Evolutionary conservation across 2,329 filamentous ascomycete species (phyloP), one percentile per base, ranked within the genome.

Genomic region (Tympanopsis confertula): DNA sequence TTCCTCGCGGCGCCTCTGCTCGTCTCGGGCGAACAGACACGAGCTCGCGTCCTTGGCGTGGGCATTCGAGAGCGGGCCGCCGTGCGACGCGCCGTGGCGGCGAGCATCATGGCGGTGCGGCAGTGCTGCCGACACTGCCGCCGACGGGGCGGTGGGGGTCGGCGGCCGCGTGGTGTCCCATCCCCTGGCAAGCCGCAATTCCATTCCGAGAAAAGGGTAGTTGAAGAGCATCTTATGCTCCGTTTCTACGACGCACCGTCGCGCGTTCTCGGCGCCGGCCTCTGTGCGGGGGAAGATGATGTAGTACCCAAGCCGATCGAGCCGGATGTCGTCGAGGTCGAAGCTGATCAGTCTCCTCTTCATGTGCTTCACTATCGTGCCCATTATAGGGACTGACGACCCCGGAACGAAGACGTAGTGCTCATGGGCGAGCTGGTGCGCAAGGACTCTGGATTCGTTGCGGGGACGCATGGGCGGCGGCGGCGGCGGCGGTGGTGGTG

Each of bases 391-490:
- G 2, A 98, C 89, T 47, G 82, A 87, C 42, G 79, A 74, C 47
- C 85, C 76, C n/a, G 86, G 71, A 40, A 98, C 82, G 53, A 94
- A 95, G 26, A 96, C 79, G 54, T 94, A 95, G 0, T 91, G 91
- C 41, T 85, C 79, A 37, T 78, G 74, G 51, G 81, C 78, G 37
- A 95, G 74, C 45, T 79, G 78, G 22, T 71, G 63, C 17, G 82
- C 63, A 32, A 94, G 69, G 3, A 73, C 74, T 37, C 76, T 74
- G 22, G 70, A 65, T 53, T 88, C 84, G 19, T 85, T 63, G 5
- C 78, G 51, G 15, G 71, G 63, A 38, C 71, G 62, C 17, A 65
- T 56, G 47, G 66, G 61, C 41, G 71, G 60, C 43, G 64, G 68
- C 32, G 54, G 59, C 38, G 61, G 60, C 24, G 55, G 55, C 46